These are phyloP conservation scores for Linum trigynum DNA, from an alignment of 345 rosid genomes.

Conservation along the genomic window DNA sequence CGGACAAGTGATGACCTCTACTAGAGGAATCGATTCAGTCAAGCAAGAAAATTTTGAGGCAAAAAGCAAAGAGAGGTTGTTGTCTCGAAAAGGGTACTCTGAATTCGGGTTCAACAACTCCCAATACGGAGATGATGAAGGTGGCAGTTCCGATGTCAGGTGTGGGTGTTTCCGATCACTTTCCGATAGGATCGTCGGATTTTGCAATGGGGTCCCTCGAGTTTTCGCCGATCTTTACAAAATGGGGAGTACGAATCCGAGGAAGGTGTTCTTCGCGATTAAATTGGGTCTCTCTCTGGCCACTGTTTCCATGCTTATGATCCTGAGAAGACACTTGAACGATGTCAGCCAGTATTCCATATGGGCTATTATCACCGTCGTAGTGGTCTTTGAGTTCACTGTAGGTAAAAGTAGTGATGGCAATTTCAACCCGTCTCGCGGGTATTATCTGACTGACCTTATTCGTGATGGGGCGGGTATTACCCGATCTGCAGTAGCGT, in stretches of 20 bases:
- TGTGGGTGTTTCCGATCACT: slow-evolving; percentile 35
- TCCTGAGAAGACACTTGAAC: slow-evolving; percentile 44
- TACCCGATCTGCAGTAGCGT: no score
- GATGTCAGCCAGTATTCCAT: slow-evolving; percentile 47
- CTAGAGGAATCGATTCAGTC: slow-evolving; percentile 30
- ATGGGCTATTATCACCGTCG: slow-evolving; percentile 84
- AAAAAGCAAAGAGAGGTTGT: slow-evolving; percentile 50
- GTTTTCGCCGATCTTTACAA: slow-evolving; percentile 24
- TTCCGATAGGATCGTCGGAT: slow-evolving; percentile 28
- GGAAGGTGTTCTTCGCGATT: slow-evolving; percentile 45
- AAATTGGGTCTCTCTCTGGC: slow-evolving; percentile 71
- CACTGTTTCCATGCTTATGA: slow-evolving; percentile 40
- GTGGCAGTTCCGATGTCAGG: slow-evolving; percentile 2
- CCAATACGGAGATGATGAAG: neutral
- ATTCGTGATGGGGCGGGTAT: no score
- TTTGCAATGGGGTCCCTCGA: slow-evolving; percentile 29
- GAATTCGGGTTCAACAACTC: slow-evolving; percentile 41
- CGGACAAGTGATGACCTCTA: neutral
- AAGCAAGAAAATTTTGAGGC: slow-evolving; percentile 30
- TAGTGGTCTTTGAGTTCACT: slow-evolving; percentile 79
- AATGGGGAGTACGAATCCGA: slow-evolving; percentile 60
- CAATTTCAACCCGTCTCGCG: no score
- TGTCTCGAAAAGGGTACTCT: slow-evolving; percentile 34
- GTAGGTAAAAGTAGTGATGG: slow-evolving; percentile 35
- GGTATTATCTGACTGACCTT: no score